These are phyloP conservation scores for Corymbia maculata DNA, from an alignment of 345 rosid species.

Conservation along the genomic window DNA sequence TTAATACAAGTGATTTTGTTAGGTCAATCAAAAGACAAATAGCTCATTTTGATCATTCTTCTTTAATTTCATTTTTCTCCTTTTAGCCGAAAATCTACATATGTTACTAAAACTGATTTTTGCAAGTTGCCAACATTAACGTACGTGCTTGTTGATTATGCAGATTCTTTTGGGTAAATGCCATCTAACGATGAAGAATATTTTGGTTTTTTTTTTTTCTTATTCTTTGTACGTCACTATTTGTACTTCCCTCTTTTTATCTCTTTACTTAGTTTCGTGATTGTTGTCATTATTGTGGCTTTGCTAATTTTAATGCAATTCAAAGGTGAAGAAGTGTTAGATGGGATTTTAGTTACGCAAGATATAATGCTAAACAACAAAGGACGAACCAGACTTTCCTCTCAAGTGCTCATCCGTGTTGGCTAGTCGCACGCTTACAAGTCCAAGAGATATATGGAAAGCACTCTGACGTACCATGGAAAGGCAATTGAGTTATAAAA, in stretches of 20 bases:
- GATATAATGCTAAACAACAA: background rate
- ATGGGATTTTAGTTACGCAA: background rate
- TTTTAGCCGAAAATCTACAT: background rate
- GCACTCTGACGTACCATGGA: background rate
- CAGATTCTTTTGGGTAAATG: too few relatives aligned
- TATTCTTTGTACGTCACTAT: too few relatives aligned
- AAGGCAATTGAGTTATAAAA: too few relatives aligned
- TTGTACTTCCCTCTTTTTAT: too few relatives aligned
- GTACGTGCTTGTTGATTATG: background rate
- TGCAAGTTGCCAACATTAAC: background rate
- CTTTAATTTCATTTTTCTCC: too few relatives aligned
- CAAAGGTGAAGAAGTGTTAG: background rate
- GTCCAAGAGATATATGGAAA: background rate
- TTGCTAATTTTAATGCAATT: background rate
- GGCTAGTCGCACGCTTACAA: background rate
- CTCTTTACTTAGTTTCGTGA: background rate
- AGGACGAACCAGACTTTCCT: background rate
- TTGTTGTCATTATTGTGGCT: background rate
- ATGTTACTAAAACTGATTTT: background rate
- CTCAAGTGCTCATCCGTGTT: background rate
- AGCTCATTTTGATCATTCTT: too few relatives aligned
- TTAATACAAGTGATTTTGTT: background rate
- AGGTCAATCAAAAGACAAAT: too few relatives aligned
- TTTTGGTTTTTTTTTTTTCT: too few relatives aligned
- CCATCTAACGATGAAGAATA: too few relatives aligned